Percentiles rank a stretch among this genome's conserved stretches.
These are phyloP conservation scores for Mrakia frigida DNA, from an alignment of 768 basidiomycete species.

Conservation along the genomic window DNA sequence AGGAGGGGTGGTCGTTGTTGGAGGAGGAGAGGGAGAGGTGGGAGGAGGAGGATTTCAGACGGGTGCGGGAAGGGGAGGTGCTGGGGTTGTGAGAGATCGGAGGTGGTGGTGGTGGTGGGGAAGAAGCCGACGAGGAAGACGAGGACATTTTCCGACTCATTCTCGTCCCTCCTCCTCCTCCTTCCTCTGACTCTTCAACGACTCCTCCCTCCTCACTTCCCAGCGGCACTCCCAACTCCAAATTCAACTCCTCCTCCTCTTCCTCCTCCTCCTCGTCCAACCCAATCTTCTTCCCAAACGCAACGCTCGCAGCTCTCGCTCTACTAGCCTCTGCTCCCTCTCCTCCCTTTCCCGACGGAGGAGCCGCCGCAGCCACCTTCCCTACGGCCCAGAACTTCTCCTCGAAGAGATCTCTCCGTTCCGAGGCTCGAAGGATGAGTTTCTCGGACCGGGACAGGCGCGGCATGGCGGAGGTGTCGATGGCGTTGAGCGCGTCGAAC, in stretches of 20 bases:
- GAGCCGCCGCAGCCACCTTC: background rate
- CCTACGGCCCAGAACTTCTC: conserved; percentile 59
- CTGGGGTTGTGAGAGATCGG: background rate
- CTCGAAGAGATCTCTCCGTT: conserved; percentile 83
- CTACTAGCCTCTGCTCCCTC: background rate
- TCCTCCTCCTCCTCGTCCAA: background rate
- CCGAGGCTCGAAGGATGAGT: conserved; percentile 78
- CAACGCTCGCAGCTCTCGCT: background rate
- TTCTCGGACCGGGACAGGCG: conserved; percentile 74
- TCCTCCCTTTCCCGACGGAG: background rate
- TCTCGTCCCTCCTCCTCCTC: background rate
- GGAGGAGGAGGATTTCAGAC: conserved; percentile 4
- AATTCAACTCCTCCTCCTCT: background rate
- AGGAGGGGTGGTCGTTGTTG: background rate
- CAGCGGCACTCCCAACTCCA: background rate
- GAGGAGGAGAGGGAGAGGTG: conserved; percentile 6
- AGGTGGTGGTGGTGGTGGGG: background rate
- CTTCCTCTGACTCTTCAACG: background rate
- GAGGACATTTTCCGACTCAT: background rate
- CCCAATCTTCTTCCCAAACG: conserved; percentile 10
- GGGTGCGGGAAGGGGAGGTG: background rate
- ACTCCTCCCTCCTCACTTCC: background rate
- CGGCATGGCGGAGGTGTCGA: conserved; percentile 77
- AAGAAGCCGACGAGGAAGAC: background rate
- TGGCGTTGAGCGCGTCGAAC: conserved; percentile 87